These are phyloP conservation scores for Cladorrhinum sp. DNA, from an alignment of 2,329 filamentous ascomycete species.

Conservation along the genomic window DNA sequence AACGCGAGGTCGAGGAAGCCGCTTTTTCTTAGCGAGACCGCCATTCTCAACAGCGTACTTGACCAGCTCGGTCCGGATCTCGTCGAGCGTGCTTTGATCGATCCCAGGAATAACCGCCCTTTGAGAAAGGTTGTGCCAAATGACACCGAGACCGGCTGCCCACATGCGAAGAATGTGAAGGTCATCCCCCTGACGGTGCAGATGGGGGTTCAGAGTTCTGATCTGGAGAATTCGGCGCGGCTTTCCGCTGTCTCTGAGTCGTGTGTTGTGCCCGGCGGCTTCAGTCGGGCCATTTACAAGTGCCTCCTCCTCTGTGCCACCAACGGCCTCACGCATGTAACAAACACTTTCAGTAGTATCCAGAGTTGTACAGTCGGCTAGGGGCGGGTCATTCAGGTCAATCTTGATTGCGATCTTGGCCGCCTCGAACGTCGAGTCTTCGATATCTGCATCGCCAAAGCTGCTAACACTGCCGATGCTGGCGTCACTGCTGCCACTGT, in stretches of 20 bases:
- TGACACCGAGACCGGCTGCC: slow-evolving; percentile 30
- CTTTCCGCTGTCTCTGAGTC: neutral
- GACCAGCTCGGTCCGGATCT: slow-evolving; percentile 19
- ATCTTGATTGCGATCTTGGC: no score
- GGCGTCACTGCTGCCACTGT: neutral
- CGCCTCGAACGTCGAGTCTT: neutral
- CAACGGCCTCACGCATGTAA: neutral
- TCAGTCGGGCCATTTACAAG: no score
- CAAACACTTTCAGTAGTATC: neutral
- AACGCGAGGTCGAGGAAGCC: slow-evolving; percentile 17
- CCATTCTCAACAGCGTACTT: slow-evolving; percentile 13
- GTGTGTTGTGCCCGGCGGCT: no score
- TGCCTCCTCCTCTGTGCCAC: neutral
- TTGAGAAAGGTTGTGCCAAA: slow-evolving; percentile 28
- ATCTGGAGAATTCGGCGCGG: slow-evolving; percentile 31
- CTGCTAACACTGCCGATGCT: neutral
- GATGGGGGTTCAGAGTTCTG: slow-evolving; percentile 33
- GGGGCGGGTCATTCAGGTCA: no score
- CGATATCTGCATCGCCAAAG: neutral
- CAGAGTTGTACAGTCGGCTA: neutral
- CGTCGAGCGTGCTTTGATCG: neutral
- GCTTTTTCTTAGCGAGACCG: neutral
- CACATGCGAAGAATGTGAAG: slow-evolving; percentile 32
- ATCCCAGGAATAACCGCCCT: slow-evolving; percentile 1
- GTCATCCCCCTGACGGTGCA: slow-evolving; percentile 32